Conservation (phyloP, 768 basidiomycete species). For the Calvatia gigantea region DNA sequence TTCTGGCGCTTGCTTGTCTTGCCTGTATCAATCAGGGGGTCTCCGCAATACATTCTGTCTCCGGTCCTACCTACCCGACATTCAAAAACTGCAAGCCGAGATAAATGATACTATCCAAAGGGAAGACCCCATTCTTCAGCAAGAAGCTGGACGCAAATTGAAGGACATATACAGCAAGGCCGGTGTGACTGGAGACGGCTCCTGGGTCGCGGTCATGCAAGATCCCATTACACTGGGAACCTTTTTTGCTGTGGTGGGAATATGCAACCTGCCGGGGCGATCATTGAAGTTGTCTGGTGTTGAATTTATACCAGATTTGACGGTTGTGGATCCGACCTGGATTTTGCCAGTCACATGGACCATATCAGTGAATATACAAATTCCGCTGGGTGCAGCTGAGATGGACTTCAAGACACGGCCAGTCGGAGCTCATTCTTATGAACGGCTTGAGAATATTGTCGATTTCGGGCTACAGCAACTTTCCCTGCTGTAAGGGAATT, state of each 20-base stretch:
- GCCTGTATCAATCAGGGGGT: conserved; percentile 54
- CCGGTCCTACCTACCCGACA: conserved; percentile 53
- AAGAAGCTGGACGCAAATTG: conserved; percentile 49
- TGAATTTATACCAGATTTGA: conserved; percentile 72
- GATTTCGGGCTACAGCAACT: conserved; percentile 41
- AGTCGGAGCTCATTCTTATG: conserved; percentile 61
- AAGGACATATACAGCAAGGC: conserved; percentile 58
- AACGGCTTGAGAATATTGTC: conserved; percentile 63
- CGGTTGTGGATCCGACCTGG: conserved; percentile 71
- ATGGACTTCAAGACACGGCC: conserved; percentile 55
- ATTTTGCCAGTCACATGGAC: conserved; percentile 61
- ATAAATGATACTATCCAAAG: conserved; percentile 30
- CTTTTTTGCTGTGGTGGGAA: conserved; percentile 76
- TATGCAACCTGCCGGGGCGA: conserved; percentile 68
- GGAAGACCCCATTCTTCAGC: conserved; percentile 41
- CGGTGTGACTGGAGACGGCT: conserved; percentile 55
- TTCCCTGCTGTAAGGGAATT: conserved; percentile 63
- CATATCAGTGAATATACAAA: conserved; percentile 61
- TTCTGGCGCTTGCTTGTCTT: conserved; percentile 59
- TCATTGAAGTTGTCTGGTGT: conserved; percentile 79
- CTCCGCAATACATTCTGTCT: conserved; percentile 58
- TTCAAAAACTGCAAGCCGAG: conserved; percentile 44
- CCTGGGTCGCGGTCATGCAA: conserved; percentile 56
- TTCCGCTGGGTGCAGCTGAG: conserved; percentile 58
- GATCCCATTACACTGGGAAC: conserved; percentile 73